Percentiles rank a stretch among this genome's conserved stretches.
Evolutionary conservation across 2,329 filamentous ascomycete genomes (phyloP).

Genomic region (Zymoseptoria ardabiliae): DNA sequence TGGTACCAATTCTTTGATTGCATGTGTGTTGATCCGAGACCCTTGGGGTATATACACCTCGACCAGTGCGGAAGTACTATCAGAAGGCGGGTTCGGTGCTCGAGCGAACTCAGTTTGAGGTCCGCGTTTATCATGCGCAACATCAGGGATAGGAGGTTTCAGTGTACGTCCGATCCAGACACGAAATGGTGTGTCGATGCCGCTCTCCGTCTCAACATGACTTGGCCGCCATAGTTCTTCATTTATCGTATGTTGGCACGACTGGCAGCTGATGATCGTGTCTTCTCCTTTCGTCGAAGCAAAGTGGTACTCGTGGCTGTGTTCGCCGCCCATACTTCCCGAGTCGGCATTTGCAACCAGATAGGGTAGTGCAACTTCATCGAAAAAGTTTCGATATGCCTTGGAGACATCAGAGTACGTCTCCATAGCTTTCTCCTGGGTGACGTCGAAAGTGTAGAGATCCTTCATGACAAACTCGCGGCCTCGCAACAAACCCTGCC

Average conservation of each 20-base stretch:
- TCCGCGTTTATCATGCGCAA: not conserved
- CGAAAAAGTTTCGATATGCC: constrained; percentile 70
- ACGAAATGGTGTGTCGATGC: constrained; percentile 4
- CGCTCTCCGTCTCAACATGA: not conserved
- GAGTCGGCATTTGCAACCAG: constrained; percentile 83
- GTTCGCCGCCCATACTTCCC: constrained; percentile 86
- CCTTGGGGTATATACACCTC: constrained; percentile 48
- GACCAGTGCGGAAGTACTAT: constrained; percentile 50
- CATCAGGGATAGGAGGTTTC: not conserved
- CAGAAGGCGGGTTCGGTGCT: constrained; percentile 43
- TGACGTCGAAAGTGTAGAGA: constrained; percentile 86
- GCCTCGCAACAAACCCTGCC: constrained; percentile 78
- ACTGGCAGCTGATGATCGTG: constrained; percentile 65
- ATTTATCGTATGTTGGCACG: constrained; percentile 73
- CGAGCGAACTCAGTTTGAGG: not conserved
- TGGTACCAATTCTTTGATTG: constrained; percentile 58
- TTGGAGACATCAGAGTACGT: constrained; percentile 70
- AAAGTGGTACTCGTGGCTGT: constrained; percentile 94
- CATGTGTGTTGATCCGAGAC: constrained; percentile 49
- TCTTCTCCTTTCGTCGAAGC: constrained; percentile 76
- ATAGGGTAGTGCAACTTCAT: constrained; percentile 75
- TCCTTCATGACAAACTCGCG: constrained; percentile 98
- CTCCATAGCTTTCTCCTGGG: constrained; percentile 57
- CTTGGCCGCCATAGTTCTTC: constrained; percentile 58
- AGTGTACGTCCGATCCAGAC: constrained; percentile 10